Evolutionary conservation across 345 rosid species (phyloP), one percentile per base, ranked within the genome.

Genomic region (Clarkia xantiana): DNA sequence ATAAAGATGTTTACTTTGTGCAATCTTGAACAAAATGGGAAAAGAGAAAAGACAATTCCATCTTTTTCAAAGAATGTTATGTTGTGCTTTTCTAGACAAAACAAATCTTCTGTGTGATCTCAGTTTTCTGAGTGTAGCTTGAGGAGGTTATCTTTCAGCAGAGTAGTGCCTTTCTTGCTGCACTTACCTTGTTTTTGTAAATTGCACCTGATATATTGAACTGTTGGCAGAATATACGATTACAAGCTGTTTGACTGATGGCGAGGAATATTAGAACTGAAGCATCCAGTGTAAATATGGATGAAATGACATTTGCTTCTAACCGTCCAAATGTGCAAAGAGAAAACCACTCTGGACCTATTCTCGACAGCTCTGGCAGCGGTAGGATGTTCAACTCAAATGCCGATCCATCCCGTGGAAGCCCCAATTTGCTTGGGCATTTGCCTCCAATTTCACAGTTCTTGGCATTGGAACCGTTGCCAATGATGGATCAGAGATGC

Each of bases 211-310:
- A 29, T 29, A 29, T 29, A 29, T 45, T 39, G 29, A 36, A 50
- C n/a, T n/a, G n/a, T n/a, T n/a, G 36, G 14, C 16, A 9, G 59
- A 44, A 29, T 43, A 17, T 44, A 13, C 45, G 25, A 18, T 29
- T 23, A 10, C 16, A 47, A 64, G 47, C 22, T 29, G 36, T 29
- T 29, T 29, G 6, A 29, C 6, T 29, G 44, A 74, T 74, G 83
- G 71, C 74, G 40, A 75, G 75, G 55, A 67, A 61, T 69, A 45
- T 56, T 60, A 67, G 83, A 56, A 68, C 59, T 54, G 80, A 74
- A 17, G 60, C 68, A 19, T 68, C 63, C 45, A 62, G 65, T 18
- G 63, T 63, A 51, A 69, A 61, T 51, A 56, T 64, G 0, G 80
- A 77, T 23, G 75, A 77, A 47, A 50, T 64, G 56, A 54, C 71